Percentiles rank a stretch among this genome's conserved stretches.
Evolutionary conservation across 2,329 filamentous ascomycete genomes (phyloP).

Genomic region (Alternaria conjuncta): DNA sequence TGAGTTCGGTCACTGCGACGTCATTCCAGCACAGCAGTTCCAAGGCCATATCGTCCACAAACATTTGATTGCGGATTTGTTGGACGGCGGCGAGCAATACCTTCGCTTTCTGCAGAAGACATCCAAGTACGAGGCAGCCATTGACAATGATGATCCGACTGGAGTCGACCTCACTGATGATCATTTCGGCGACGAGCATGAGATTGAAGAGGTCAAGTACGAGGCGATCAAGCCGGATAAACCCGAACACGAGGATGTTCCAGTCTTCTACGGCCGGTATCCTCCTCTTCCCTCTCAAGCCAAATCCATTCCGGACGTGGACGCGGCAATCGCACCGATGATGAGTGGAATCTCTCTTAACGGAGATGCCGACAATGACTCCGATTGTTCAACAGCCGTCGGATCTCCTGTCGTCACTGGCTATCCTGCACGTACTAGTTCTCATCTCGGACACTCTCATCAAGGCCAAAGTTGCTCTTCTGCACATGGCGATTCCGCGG

Average conservation of each 20-base stretch:
- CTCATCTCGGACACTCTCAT: background rate
- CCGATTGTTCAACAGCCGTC: conserved; percentile 15
- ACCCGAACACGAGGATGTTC: background rate
- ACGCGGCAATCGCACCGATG: conserved; percentile 11
- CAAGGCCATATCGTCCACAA: conserved; percentile 59
- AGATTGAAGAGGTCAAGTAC: conserved; percentile 24
- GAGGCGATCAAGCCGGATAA: conserved; percentile 34
- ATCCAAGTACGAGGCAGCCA: conserved; percentile 32
- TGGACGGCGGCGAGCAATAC: conserved; percentile 23
- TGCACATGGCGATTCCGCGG: background rate
- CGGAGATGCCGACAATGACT: background rate
- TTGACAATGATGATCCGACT: conserved; percentile 34
- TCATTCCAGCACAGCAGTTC: conserved; percentile 54
- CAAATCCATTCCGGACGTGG: background rate
- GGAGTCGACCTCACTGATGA: conserved; percentile 10
- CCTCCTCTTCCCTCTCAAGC: conserved; percentile 29
- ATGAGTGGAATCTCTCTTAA: conserved; percentile 26
- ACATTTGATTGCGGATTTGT: conserved; percentile 50
- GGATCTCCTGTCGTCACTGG: background rate
- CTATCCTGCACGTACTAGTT: background rate
- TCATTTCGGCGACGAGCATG: conserved; percentile 21
- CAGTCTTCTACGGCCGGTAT: conserved; percentile 13
- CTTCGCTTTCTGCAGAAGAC: conserved; percentile 40
- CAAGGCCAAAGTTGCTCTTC: background rate
- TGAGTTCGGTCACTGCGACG: conserved; percentile 58